Evolutionary conservation across 139 green algal species (phyloP), one percentile per base, ranked within the genome.

Genomic region (Nannochloris sp.): DNA sequence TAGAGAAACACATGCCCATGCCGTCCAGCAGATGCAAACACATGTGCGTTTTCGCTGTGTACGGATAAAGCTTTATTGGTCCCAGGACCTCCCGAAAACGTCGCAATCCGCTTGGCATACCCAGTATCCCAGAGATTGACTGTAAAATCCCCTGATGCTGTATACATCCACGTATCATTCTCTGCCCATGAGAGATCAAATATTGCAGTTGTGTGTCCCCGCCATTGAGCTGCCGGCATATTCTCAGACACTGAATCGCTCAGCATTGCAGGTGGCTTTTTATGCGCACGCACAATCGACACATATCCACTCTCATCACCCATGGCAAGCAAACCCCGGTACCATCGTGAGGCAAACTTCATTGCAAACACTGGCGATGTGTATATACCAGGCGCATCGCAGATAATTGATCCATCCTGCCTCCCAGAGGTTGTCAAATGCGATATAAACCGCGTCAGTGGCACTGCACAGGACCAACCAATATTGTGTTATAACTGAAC

Each of bases 151-250:
- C 87, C 87, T 1, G 81, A 85, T 0, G 83, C 87, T 0, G 87
- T 89, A 60, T 87, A 74, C 55, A 95, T 68, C n/a, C 61, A 37
- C 2, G 15, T 55, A 71, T 92, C 85, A 4, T 64, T 56, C 67
- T 87, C 67, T 18, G 61, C 73, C 87, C 87, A 95, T 3, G 73
- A 67, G 4, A 92, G 34, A 75, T 92, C 87, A 65, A 89, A 95
- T 11, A 95, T 80, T 16, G 80, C 82, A 64, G 94, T 94, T 21
- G 79, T 53, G 68, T 93, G 85, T 19, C 79, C 83, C 29, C 68
- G 27, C 82, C 81, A 94, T 56, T 83, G 75, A 5, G 83, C 83
- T 4, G 37, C 31, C 1, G 81, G 85, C 19, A 50, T 48, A 50
- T 40, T 44, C 4, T 48, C 46, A 24, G 19, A 48, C 16, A 36